Evolutionary conservation across 2,329 filamentous ascomycete species (phyloP).

Genomic region (Neophaeococcomyces aloes): DNA sequence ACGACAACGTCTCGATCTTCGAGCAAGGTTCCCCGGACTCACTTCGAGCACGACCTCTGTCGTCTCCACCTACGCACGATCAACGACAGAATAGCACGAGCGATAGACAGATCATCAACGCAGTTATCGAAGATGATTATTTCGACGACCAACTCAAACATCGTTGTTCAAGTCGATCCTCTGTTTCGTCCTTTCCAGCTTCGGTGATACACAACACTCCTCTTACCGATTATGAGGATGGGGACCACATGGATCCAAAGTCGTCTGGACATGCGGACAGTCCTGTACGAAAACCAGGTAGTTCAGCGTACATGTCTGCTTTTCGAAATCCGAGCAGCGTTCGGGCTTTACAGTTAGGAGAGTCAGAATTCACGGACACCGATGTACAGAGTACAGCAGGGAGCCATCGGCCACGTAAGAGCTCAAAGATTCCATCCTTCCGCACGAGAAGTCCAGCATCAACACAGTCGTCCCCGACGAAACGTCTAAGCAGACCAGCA

Average conservation of each 20-base stretch:
- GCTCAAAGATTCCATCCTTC: conserved; percentile 12
- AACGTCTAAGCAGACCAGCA: conserved; percentile 12
- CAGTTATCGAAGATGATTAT: conserved; percentile 2
- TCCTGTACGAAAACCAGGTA: not conserved
- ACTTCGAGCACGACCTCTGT: conserved; percentile 4
- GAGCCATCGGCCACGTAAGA: conserved; percentile 12
- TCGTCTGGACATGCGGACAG: conserved; percentile 9
- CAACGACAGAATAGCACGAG: not conserved
- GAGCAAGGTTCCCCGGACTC: conserved; percentile 6
- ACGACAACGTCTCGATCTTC: conserved; percentile 3
- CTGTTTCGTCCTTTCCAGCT: conserved; percentile 20
- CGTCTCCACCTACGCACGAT: conserved; percentile 2
- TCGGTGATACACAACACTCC: conserved; percentile 15
- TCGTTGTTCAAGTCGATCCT: conserved; percentile 10
- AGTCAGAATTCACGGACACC: conserved; percentile 26
- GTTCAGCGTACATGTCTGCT: conserved; percentile 24
- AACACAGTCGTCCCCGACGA: conserved; percentile 16
- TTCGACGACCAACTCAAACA: not conserved
- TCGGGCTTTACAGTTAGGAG: conserved; percentile 35
- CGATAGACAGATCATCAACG: not conserved
- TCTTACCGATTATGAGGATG: conserved; percentile 10
- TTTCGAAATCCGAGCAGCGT: conserved; percentile 39
- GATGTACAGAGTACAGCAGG: conserved; percentile 30
- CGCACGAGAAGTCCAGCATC: conserved; percentile 16
- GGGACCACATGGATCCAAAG: conserved; percentile 9